A percentile compares a stretch with the other conserved stretches of the same genome.
These are phyloP conservation scores for Cryptococcus neoformans DNA, from an alignment of 1,284 basidiomycete genomes.

Conservation along the genomic window DNA sequence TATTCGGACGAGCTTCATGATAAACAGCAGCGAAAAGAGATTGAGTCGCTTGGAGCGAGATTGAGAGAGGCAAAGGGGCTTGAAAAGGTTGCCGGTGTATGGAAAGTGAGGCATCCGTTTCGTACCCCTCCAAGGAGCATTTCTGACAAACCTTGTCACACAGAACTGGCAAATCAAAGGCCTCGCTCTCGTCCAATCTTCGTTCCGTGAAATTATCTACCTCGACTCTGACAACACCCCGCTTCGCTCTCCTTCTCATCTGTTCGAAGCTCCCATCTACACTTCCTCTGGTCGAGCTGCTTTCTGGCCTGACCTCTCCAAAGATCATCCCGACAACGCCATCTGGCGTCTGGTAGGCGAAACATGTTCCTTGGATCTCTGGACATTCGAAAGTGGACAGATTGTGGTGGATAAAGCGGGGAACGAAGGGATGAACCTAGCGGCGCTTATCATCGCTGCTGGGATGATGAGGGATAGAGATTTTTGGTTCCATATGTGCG, in stretches of 20 bases:
- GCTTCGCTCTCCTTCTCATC: slow-evolving; percentile 46
- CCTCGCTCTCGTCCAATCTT: slow-evolving; percentile 49
- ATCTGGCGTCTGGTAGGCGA: slow-evolving; percentile 53
- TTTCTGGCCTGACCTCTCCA: slow-evolving; percentile 54
- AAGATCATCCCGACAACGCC: slow-evolving; percentile 53
- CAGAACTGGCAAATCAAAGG: slow-evolving; percentile 54
- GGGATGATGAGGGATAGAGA: slow-evolving; percentile 37
- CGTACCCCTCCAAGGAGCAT: slow-evolving; percentile 4
- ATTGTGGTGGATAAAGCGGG: slow-evolving; percentile 53
- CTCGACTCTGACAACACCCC: slow-evolving; percentile 19
- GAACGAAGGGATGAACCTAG: slow-evolving; percentile 51
- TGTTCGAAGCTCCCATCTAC: slow-evolving; percentile 49
- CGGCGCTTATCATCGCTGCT: slow-evolving; percentile 51
- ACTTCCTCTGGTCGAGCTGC: slow-evolving; percentile 45
- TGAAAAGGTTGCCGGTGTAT: slow-evolving; percentile 32
- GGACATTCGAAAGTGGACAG: slow-evolving; percentile 50
- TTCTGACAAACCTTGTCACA: slow-evolving; percentile 9
- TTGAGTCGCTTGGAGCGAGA: slow-evolving; percentile 44
- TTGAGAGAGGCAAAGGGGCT: slow-evolving; percentile 29
- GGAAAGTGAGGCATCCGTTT: slow-evolving; percentile 26
- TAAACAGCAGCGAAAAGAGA: slow-evolving; percentile 27
- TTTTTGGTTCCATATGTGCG: slow-evolving; percentile 51
- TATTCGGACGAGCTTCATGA: slow-evolving; percentile 49
- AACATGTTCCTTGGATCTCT: slow-evolving; percentile 45
- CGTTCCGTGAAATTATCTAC: slow-evolving; percentile 50